phyloP scores from a whole-genome alignment of 148 eudicot species.

The Amaranthus hypochondriacus region DNA sequence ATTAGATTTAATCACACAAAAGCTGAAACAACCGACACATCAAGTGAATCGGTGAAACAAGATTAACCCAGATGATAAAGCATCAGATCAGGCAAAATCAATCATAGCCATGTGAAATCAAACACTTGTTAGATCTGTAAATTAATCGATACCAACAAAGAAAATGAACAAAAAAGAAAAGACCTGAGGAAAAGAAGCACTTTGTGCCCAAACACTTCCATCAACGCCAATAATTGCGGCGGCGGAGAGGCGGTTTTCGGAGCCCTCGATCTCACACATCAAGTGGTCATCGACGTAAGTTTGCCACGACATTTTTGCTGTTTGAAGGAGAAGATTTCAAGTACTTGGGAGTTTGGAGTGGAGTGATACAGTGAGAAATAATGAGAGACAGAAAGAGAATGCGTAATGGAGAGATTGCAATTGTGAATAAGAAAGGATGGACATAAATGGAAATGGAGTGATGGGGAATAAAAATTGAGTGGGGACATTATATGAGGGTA shows the following conservation, averaged over 20 bases:
- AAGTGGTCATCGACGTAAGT: constrained; percentile 52
- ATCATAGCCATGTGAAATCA: neutral
- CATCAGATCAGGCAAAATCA: constrained; percentile 13
- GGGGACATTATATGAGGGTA: too few relatives aligned
- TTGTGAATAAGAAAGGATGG: too few relatives aligned
- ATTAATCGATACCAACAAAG: neutral
- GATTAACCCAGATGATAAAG: constrained; percentile 15
- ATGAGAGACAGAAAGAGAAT: too few relatives aligned
- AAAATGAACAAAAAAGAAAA: neutral
- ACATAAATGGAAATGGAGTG: too few relatives aligned
- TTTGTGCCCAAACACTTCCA: constrained; percentile 50
- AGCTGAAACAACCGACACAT: neutral
- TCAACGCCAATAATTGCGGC: constrained; percentile 56
- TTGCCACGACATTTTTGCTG: constrained; percentile 43
- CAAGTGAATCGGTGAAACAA: constrained; percentile 5
- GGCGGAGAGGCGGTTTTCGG: constrained; percentile 30
- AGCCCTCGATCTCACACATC: constrained; percentile 50
- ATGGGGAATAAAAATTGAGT: too few relatives aligned
- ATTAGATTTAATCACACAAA: neutral
- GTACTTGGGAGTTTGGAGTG: too few relatives aligned
- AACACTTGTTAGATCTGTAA: neutral
- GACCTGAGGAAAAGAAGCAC: constrained; percentile 47
- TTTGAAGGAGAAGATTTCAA: too few relatives aligned
- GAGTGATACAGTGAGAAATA: too few relatives aligned
- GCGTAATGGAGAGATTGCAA: too few relatives aligned